Percentiles rank a stretch among this genome's conserved stretches.
phyloP scores from a whole-genome alignment of 768 basidiomycete genomes.

The Boletellus ananiceps region DNA sequence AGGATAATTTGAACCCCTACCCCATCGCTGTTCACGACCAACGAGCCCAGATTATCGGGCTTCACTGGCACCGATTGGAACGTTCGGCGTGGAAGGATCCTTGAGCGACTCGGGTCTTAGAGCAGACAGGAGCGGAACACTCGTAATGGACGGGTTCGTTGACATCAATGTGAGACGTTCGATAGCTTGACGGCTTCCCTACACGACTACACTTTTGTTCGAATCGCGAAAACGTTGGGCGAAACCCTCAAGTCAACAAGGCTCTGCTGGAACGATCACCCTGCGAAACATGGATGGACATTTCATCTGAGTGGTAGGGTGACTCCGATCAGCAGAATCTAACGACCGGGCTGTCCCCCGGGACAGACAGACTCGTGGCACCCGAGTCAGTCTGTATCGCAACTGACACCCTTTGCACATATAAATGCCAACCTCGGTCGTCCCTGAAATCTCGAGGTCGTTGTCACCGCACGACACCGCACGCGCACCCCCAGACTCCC shows the following conservation, averaged over 20 bases:
- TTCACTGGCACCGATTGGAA: conserved; percentile 34
- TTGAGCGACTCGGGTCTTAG: conserved; percentile 6
- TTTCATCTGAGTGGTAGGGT: no score
- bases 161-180: conserved; percentile 1
- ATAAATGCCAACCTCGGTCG: conserved; percentile 8
- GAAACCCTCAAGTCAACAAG: neutral
- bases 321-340: no score
- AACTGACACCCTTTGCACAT: conserved; percentile 5
- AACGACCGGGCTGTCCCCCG: no score
- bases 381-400: conserved; percentile 9
- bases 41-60: conserved; percentile 57
- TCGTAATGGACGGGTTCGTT: neutral
- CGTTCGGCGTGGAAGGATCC: conserved; percentile 7
- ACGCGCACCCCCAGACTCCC: neutral
- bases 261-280: neutral
- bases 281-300: neutral
- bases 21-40: conserved; percentile 67
- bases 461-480: neutral
- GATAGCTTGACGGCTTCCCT: no score
- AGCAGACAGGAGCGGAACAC: conserved; percentile 8
- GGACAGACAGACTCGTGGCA: no score
- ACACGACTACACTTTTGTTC: no score
- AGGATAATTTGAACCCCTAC: conserved; percentile 32
- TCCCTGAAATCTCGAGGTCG: neutral
- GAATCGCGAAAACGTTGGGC: neutral